Evolutionary conservation across 257 asterid species (phyloP), one percentile per base, ranked within the genome.

Genomic region (Solanum tacnaense): DNA sequence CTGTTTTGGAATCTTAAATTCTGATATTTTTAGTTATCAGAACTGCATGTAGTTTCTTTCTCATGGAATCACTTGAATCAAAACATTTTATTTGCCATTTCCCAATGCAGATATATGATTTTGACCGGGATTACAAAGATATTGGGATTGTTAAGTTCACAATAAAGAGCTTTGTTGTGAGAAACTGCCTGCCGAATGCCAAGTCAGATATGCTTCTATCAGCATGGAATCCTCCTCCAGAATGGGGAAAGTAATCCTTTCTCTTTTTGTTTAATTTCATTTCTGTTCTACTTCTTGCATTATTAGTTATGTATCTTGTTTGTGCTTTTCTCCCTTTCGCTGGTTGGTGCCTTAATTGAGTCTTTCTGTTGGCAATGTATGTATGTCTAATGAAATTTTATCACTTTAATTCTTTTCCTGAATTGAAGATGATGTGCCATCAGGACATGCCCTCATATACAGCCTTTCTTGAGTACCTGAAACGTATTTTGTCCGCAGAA

Each of bases 221-320:
- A 88, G 98, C 99, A 49, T 97, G 99, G 99, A 96, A 94, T 91
- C 98, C 99, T 93, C 99, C 99, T 92, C 34, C 96, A 88, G 99
- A 97, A 90, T 96, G 99, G 99, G 99, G 99, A 92, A 97, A 96
- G 99, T 97, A 96, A 82, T 76, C 98, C 83, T 58, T 68, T 71
- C 81, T 73, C 52, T 21, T 86, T 70, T 35, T 65, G 75, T 68
- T 70, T 85, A 65, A 44, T 81, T 16, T 44, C 9, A n/a, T 85
- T 60, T 65, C 58, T 36, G 65, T 84, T 90, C 34, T 79, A 62
- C 46, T 73, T 58, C n/a, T 20, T 52, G 39, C 35, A 44, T 87
- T 79, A 44, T 83, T 67, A 29, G 62, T 44, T 16, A 72, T 86
- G 29, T 32, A 73, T 71, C 36, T 86, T 41, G 82, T 67, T 86